Conservation (phyloP, 73 alveolate genomes). For the Paramecium biaurelia region DNA sequence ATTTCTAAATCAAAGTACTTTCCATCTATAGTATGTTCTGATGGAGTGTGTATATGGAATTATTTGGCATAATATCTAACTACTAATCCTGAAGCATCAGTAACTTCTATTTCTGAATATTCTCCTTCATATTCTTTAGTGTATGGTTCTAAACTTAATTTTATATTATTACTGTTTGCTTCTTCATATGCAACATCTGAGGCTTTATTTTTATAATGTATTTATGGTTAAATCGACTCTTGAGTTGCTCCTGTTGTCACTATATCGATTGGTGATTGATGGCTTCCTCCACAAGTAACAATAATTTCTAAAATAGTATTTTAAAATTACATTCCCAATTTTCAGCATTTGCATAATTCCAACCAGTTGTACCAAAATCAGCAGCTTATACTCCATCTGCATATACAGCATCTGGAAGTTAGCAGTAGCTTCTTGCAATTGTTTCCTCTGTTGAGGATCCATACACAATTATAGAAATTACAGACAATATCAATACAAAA, state of each 20-base stretch:
- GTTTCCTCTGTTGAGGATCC: background rate
- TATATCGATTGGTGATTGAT: slow-evolving; percentile 1
- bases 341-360: background rate
- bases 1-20: background rate
- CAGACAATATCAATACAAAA: background rate
- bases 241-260: background rate
- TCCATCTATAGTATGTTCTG: slow-evolving; percentile 13
- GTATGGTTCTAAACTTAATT: background rate
- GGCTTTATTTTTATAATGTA: background rate
- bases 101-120: background rate
- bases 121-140: slow-evolving; percentile 32
- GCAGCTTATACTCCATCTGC: background rate
- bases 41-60: background rate
- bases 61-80: background rate
- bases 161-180: background rate
- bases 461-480: background rate
- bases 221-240: background rate
- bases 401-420: slow-evolving; percentile 5
- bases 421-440: background rate
- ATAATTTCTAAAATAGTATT: background rate
- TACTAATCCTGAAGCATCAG: background rate
- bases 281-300: slow-evolving; percentile 19
- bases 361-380: background rate
- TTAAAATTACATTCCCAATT: background rate
- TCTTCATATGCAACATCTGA: background rate